Base-by-base conservation (phyloP, 2,329 filamentous ascomycete genomes). In the Stagonosporopsis rhizophila region DNA sequence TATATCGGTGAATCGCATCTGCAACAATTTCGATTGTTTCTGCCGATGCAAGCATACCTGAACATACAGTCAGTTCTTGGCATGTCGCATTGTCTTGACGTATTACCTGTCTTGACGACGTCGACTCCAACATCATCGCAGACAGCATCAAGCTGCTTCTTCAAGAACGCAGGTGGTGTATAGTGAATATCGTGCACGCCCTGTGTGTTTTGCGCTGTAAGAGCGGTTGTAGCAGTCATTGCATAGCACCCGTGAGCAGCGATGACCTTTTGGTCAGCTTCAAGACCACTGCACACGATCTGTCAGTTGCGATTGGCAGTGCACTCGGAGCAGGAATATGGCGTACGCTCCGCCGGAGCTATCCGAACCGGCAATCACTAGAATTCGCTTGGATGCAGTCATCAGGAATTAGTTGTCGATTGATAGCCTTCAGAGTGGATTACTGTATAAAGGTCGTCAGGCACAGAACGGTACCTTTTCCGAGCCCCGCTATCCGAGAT, bases 231-330 rank as follows among this genome's bases (percentile, higher is more conserved):
- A 20, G 93, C 92, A 46, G 94, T 97, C 87, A 97, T 96, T 57
- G 92, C 92, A 82, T 98, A 98, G 79, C 91, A 95, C 57, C 89
- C 88, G 84, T 98, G 92, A 17, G 91, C 91, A 40, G 92, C 90
- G 58, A 96, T 89, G 59, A 96, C 92, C 75, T 96, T 96, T 73
- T 98, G 93, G 74, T 98, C 94, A 35, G 94, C 95, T 77, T 99
- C 94, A 30, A 99, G 86, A 47, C 94, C 95, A 52, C 93, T 96
- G 69, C 32, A 48, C 27, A 34, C 41, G 44, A 19, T 19, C 37
- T 19, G 58, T 70, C 56, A 74, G 68, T 61, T 34, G 32, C 45
- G 34, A 61, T 48, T 40, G 35, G 46, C 54, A 38, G 34, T n/a
- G 45, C 59, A 67, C 44, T 56, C 61, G 42, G 28, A 50, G 56